Evolutionary conservation across 2,329 filamentous ascomycete species (phyloP).

Genomic region (Didymella segeticola): DNA sequence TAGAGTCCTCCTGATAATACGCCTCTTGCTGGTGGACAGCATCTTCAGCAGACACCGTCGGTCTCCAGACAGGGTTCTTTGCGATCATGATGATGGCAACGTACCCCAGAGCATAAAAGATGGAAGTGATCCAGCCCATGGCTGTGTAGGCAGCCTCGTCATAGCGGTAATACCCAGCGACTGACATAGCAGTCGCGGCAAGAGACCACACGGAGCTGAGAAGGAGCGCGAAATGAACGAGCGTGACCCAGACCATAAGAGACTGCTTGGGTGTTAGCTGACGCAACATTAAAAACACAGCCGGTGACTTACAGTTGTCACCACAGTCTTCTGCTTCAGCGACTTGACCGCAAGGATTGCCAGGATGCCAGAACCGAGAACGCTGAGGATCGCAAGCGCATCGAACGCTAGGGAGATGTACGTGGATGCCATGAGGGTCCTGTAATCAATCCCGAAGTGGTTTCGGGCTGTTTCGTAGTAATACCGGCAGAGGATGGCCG

Average conservation of each 20-base stretch:
- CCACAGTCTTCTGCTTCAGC: slow-evolving; percentile 1
- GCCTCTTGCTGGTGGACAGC: slow-evolving; percentile 4
- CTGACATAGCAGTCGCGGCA: background rate
- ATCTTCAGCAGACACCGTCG: background rate
- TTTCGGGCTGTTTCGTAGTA: background rate
- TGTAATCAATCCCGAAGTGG: background rate
- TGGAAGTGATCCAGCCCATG: background rate
- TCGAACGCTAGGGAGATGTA: slow-evolving; percentile 4
- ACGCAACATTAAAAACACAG: too few species aligned
- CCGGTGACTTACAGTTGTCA: background rate
- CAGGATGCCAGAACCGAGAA: slow-evolving; percentile 4
- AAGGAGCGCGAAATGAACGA: background rate
- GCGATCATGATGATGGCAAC: slow-evolving; percentile 10
- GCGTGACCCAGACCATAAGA: slow-evolving; percentile 1
- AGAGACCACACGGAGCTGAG: background rate
- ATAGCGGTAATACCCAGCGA: background rate
- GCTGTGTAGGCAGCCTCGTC: background rate
- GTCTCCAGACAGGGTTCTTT: slow-evolving; percentile 3
- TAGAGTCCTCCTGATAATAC: slow-evolving; percentile 4
- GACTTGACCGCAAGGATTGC: slow-evolving; percentile 3
- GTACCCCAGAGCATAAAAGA: background rate
- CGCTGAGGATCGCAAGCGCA: background rate
- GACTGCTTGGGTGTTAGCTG: slow-evolving; percentile 7
- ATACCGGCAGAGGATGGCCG: slow-evolving; percentile 25
- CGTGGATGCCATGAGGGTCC: background rate